Evolutionary conservation across 306 rosid species (phyloP).

Genomic region (Acacia crassicarpa): DNA sequence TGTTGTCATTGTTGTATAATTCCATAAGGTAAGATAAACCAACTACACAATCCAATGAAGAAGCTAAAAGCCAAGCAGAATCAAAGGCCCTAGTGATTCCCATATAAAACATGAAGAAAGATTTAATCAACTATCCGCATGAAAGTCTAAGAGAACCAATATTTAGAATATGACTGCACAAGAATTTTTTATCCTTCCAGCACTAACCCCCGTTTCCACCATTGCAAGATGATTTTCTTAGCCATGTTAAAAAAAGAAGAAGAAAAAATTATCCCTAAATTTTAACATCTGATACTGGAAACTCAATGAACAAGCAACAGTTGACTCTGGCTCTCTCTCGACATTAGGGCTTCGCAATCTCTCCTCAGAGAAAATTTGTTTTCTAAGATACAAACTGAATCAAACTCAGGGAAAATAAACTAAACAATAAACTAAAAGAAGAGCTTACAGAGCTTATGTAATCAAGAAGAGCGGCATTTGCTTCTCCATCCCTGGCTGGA

Average conservation of each 20-base stretch:
- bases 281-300: not conserved
- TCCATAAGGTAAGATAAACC: not conserved
- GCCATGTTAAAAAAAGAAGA: not conserved
- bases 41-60: not conserved
- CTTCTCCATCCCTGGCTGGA: slow-evolving; percentile 94
- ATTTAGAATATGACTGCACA: too few species aligned
- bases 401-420: not conserved
- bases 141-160: not conserved
- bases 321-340: not conserved
- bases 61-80: not conserved
- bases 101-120: not conserved
- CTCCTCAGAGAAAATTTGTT: not conserved
- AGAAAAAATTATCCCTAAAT: not conserved
- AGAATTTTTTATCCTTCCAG: not conserved
- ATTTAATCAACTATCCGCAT: not conserved
- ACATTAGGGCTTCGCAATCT: not conserved
- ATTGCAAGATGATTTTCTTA: not conserved
- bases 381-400: not conserved
- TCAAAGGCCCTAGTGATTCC: not conserved
- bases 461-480: slow-evolving; percentile 87
- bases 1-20: not conserved
- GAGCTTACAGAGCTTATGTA: slow-evolving; percentile 67
- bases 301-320: slow-evolving; percentile 5
- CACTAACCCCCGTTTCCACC: not conserved
- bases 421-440: not conserved